Conservation (phyloP, 1,139 yeast genomes). For the Geotrichum citri-aurantii region DNA sequence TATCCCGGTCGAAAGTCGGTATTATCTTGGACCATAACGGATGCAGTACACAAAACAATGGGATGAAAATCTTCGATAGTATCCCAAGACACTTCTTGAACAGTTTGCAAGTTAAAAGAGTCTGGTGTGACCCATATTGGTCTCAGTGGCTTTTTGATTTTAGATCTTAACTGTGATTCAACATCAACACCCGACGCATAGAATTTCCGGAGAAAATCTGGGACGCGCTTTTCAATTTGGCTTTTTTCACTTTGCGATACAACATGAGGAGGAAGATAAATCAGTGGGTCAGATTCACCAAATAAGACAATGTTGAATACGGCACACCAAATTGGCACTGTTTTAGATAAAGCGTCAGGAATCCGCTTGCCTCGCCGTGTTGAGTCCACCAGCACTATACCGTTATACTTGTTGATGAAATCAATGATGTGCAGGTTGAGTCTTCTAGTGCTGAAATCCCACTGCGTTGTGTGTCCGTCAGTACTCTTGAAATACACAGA, state of each 20-base stretch:
- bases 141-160: conserved; percentile 48
- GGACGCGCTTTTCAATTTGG: conserved; percentile 47
- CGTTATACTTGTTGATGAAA: conserved; percentile 39
- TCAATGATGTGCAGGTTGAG: conserved; percentile 66
- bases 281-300: conserved; percentile 33
- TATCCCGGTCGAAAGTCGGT: conserved; percentile 42
- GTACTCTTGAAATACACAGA: conserved; percentile 81
- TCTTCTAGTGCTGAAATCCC: conserved; percentile 71
- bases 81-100: neutral
- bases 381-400: conserved; percentile 65
- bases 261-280: conserved; percentile 48
- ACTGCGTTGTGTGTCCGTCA: conserved; percentile 78
- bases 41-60: conserved; percentile 57
- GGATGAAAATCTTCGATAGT: conserved; percentile 37
- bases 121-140: conserved; percentile 74
- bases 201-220: conserved; percentile 46
- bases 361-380: conserved; percentile 77
- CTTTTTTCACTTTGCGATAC: conserved; percentile 56
- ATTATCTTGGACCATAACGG: conserved; percentile 55
- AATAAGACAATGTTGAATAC: conserved; percentile 55
- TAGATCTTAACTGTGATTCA: conserved; percentile 25
- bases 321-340: conserved; percentile 89
- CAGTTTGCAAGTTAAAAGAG: conserved; percentile 29
- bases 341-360: conserved; percentile 83
- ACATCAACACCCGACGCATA: conserved; percentile 38